Conservation (phyloP, 169 alveolate genomes). For the Eimeria acervulina region DNA sequence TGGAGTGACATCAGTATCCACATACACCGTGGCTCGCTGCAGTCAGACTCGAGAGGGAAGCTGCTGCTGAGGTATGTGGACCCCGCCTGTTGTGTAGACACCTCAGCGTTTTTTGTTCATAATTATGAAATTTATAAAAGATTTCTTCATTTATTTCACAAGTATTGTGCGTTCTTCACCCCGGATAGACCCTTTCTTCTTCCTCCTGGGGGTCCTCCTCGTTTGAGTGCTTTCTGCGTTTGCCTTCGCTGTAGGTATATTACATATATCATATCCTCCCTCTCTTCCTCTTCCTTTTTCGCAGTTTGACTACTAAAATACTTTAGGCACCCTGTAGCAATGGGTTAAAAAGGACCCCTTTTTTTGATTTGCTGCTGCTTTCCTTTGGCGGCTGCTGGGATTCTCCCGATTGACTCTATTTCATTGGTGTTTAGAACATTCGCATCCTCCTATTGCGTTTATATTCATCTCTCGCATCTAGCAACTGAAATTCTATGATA, state of each 20-base stretch:
- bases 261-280: not conserved
- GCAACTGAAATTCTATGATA: not conserved
- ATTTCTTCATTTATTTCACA: conserved; percentile 6
- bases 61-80: not conserved
- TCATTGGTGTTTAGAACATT: not conserved
- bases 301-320: not conserved
- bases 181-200: not conserved
- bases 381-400: not conserved
- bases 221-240: conserved; percentile 17
- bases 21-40: not conserved
- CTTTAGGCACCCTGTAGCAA: not conserved
- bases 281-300: not conserved
- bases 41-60: conserved; percentile 17
- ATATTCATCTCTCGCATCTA: not conserved
- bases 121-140: not conserved
- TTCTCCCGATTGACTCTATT: not conserved
- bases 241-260: not conserved
- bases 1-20: not conserved
- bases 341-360: not conserved
- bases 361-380: not conserved
- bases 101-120: not conserved
- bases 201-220: conserved; percentile 23
- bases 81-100: not conserved
- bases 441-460: not conserved
- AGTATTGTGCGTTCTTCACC: not conserved